These are phyloP conservation scores for Phialemonium atrogriseum DNA, from an alignment of 2,329 filamentous ascomycete species.

Conservation along the genomic window DNA sequence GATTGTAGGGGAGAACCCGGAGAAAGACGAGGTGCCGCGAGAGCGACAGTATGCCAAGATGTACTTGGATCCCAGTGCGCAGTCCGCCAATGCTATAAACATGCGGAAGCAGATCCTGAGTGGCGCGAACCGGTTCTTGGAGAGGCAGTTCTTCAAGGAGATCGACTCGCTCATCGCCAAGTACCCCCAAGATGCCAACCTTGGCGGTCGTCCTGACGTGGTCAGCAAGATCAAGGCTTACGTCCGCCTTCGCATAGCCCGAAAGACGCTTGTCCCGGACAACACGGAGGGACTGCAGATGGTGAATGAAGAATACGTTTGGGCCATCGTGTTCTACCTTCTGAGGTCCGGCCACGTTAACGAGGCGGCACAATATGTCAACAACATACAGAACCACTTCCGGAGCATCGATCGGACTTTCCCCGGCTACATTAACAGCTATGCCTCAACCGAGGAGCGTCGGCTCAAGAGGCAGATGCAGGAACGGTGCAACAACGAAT, in stretches of 20 bases:
- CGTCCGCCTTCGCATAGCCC: constrained; percentile 68
- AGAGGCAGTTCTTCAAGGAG: constrained; percentile 70
- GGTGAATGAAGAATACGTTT: constrained; percentile 75
- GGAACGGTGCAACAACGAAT: constrained; percentile 83
- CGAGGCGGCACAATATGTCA: constrained; percentile 83
- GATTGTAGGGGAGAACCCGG: constrained; percentile 66
- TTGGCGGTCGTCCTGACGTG: constrained; percentile 81
- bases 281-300: constrained; percentile 73
- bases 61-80: constrained; percentile 68
- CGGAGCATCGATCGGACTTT: constrained; percentile 87
- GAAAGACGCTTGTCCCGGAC: constrained; percentile 79
- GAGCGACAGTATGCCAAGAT: constrained; percentile 69
- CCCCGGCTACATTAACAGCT: constrained; percentile 76
- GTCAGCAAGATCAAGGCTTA: constrained; percentile 90
- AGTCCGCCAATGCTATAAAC: constrained; percentile 52
- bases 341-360: constrained; percentile 74
- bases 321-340: constrained; percentile 91
- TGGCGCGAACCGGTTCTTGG: constrained; percentile 72
- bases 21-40: constrained; percentile 53
- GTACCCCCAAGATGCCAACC: constrained; percentile 78
- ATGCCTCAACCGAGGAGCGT: constrained; percentile 67
- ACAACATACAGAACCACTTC: constrained; percentile 70
- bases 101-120: constrained; percentile 73
- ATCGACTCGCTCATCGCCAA: constrained; percentile 71
- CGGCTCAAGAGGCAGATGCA: constrained; percentile 72